A percentile compares a stretch with the other conserved stretches of the same genome.
Conservation (phyloP, 495 filamentous ascomycete species). For the Staphylotrichum longicolle region DNA sequence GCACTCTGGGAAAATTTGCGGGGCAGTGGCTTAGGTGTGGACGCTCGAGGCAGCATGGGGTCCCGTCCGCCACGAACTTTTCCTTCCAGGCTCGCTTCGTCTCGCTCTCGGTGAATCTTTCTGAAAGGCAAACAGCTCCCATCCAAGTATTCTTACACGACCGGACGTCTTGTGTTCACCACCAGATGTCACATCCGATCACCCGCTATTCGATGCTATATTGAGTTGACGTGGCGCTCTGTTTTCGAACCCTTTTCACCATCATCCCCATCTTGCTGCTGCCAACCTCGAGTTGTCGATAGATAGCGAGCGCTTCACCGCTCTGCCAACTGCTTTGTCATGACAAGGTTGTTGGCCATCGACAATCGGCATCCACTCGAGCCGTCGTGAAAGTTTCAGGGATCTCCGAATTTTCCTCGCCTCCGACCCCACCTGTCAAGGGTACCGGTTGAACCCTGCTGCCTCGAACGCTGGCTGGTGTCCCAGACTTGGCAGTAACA, state of each 20-base stretch:
- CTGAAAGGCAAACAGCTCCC: background rate
- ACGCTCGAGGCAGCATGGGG: constrained; percentile 14
- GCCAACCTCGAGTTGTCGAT: no score
- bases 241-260: no score
- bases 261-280: background rate
- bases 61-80: background rate
- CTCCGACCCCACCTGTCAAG: constrained; percentile 19
- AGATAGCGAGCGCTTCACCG: constrained; percentile 12
- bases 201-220: background rate
- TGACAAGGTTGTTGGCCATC: constrained; percentile 14
- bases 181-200: constrained; percentile 5
- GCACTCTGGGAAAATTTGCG: constrained; percentile 30
- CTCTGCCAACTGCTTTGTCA: constrained; percentile 1
- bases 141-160: background rate
- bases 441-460: constrained; percentile 5
- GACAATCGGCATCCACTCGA: constrained; percentile 14
- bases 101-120: background rate
- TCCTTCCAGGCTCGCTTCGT: background rate
- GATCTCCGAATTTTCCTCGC: constrained; percentile 20
- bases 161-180: background rate
- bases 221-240: constrained; percentile 8
- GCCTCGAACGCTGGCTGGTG: constrained; percentile 5
- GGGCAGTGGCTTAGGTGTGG: constrained; percentile 20
- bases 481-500: constrained; percentile 3
- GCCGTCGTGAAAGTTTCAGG: constrained; percentile 17